phyloP scores from a whole-genome alignment of 148 eudicot genomes.

The Rhododendron ferrugineum region DNA sequence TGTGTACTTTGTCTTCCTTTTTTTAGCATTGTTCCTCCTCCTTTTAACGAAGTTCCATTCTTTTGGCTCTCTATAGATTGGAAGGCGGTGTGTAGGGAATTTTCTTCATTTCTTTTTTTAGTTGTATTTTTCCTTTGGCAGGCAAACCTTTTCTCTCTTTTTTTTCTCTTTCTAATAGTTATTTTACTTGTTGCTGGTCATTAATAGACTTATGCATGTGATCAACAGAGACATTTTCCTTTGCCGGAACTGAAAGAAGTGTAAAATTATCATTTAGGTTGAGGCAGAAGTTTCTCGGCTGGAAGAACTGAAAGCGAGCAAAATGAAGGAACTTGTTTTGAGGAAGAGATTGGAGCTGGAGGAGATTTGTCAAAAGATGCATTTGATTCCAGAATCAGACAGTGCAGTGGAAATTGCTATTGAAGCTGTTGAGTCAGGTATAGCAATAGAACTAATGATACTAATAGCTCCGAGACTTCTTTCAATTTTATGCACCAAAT shows the following conservation, averaged over 20 bases:
- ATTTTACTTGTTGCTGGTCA: neutral
- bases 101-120: no score
- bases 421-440: slow-evolving; percentile 82
- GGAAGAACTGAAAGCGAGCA: slow-evolving; percentile 84
- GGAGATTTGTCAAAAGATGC: slow-evolving; percentile 69
- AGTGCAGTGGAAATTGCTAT: slow-evolving; percentile 45
- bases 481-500: slow-evolving; percentile 7
- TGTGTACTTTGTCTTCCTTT: neutral
- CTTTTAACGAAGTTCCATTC: neutral
- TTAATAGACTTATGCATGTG: neutral
- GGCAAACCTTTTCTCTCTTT: neutral
- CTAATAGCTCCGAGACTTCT: neutral
- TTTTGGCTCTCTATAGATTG: no score
- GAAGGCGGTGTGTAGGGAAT: no score
- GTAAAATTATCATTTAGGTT: slow-evolving; percentile 43
- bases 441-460: neutral
- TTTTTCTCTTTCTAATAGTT: neutral
- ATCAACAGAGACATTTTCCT: neutral
- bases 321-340: slow-evolving; percentile 81
- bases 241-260: neutral
- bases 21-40: neutral
- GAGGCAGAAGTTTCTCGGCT: slow-evolving; percentile 75
- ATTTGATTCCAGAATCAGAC: slow-evolving; percentile 53
- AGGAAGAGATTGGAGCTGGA: slow-evolving; percentile 84
- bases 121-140: neutral